Evolutionary conservation across 1,284 basidiomycete genomes (phyloP), one percentile per base, ranked within the genome.

Genomic region (Trichosporon coremiiforme): DNA sequence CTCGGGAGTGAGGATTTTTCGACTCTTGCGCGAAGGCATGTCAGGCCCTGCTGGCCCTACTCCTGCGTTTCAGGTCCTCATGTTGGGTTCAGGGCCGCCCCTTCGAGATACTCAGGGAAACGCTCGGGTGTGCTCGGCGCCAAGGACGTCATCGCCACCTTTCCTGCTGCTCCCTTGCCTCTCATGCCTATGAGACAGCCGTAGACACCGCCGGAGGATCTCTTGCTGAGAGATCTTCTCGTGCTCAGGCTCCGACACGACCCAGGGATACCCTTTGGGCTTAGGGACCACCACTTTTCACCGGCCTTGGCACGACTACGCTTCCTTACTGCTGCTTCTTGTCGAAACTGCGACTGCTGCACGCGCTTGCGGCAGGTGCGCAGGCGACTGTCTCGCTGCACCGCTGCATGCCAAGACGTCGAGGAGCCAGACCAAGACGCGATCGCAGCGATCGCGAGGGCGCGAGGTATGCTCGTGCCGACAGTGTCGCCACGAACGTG

Each of bases 71-170:
- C 41, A 45, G 41, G 41, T 45, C 15, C 41, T 45, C 41, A 45
- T n/a, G 41, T 45, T 45, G 41, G 41, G 41, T 45, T 45, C 41
- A 45, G 41, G 38, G 38, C 9, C 33, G 33, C 33, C 33, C 33
- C 33, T 9, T 35, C 33, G 10, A 12, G 4, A 8, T 38, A 12
- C 22, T 8, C 38, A 29, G 38, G 64, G 45, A 31, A 47, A 17
- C 38, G 15, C 25, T 31, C 29, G 38, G 36, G 25, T 13, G 38
- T 13, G 9, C 45, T 65, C 29, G 64, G 38, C 38, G 33, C 64
- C 41, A 45, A 64, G 36, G 35, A 64, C 35, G 63, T 64, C 41
- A 64, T 38, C 20, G 41, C 12, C 10, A 10, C n/a, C n/a, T n/a
- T n/a, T n/a, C n/a, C n/a, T n/a, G n/a, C n/a, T n/a, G 6, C 36